These are phyloP conservation scores for Pinus tabuliformis DNA, from an alignment of 75 land plant species.

Conservation along the genomic window DNA sequence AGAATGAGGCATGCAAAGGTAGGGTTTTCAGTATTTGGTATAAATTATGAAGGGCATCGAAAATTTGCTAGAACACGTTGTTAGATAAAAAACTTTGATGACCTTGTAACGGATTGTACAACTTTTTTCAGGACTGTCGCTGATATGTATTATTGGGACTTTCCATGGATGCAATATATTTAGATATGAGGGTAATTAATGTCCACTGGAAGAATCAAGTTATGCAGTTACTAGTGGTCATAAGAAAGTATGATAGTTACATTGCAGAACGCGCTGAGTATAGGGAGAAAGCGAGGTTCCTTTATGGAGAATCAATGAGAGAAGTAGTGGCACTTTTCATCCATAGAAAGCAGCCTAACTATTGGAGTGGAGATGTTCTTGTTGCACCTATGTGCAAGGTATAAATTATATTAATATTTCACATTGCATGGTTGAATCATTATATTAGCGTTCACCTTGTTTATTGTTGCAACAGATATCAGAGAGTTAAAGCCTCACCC, in stretches of 20 bases:
- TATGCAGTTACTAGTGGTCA: no score
- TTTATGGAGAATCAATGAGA: conserved; percentile 92
- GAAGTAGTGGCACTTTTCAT: conserved; percentile 66
- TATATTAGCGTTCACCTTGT: no score
- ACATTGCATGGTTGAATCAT: no score
- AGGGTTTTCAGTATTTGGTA: conserved; percentile 59
- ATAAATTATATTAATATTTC: no score
- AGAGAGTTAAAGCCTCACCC: no score
- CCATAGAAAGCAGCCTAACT: conserved; percentile 49
- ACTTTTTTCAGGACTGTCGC: conserved; percentile 35
- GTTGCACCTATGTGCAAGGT: conserved; percentile 97
- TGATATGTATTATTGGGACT: conserved; percentile 16
- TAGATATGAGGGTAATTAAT: no score
- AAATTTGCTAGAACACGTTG: conserved; percentile 48
- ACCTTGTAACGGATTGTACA: conserved; percentile 51
- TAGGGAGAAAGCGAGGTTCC: conserved; percentile 58
- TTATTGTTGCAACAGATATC: no score
- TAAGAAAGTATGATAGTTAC: not conserved
- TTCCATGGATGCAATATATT: no score
- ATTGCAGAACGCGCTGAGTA: conserved; percentile 56
- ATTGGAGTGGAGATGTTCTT: conserved; percentile 77
- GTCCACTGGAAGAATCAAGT: no score
- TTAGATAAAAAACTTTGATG: conserved; percentile 36
- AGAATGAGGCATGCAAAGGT: conserved; percentile 42
- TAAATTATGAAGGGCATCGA: conserved; percentile 76